These are phyloP conservation scores for Lithospermum erythrorhizon DNA, from an alignment of 257 asterid genomes.

Conservation along the genomic window DNA sequence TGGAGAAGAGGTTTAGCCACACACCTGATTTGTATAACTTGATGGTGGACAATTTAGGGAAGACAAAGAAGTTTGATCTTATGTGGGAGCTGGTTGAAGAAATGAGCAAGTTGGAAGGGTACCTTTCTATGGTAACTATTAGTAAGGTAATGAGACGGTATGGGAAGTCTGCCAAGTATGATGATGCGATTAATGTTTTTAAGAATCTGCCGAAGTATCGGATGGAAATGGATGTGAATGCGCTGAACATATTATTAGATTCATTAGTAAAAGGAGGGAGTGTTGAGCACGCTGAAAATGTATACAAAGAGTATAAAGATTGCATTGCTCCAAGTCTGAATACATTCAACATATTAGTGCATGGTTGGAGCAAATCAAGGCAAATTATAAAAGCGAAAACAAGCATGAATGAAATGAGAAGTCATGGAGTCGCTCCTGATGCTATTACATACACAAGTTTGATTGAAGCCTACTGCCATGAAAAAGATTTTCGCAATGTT, in stretches of 20 bases:
- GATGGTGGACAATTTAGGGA: slow-evolving; percentile 74
- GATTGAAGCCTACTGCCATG: slow-evolving; percentile 57
- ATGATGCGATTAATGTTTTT: slow-evolving; percentile 52
- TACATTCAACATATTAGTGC: slow-evolving; percentile 60
- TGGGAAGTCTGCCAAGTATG: slow-evolving; percentile 52
- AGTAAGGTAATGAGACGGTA: slow-evolving; percentile 54
- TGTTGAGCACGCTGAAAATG: slow-evolving; percentile 62
- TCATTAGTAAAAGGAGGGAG: slow-evolving; percentile 58
- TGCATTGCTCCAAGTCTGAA: slow-evolving; percentile 30
- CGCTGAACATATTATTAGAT: slow-evolving; percentile 47
- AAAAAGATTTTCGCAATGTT: slow-evolving; percentile 68
- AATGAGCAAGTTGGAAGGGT: slow-evolving; percentile 52
- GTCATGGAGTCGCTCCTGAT: slow-evolving; percentile 45
- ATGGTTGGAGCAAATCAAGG: slow-evolving; percentile 82
- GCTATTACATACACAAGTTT: slow-evolving; percentile 46
- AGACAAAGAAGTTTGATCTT: slow-evolving; percentile 39
- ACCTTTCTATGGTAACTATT: slow-evolving; percentile 45
- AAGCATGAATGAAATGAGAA: slow-evolving; percentile 45
- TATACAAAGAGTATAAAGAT: slow-evolving; percentile 33
- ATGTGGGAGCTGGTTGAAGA: slow-evolving; percentile 73
- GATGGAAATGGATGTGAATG: slow-evolving; percentile 27
- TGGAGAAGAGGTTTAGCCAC: slow-evolving; percentile 22
- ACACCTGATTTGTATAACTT: slow-evolving; percentile 44
- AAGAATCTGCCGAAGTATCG: slow-evolving; percentile 35
- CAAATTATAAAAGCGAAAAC: slow-evolving; percentile 49